Base-by-base conservation (phyloP, 768 basidiomycete genomes). In the Boletellus ananiceps region DNA sequence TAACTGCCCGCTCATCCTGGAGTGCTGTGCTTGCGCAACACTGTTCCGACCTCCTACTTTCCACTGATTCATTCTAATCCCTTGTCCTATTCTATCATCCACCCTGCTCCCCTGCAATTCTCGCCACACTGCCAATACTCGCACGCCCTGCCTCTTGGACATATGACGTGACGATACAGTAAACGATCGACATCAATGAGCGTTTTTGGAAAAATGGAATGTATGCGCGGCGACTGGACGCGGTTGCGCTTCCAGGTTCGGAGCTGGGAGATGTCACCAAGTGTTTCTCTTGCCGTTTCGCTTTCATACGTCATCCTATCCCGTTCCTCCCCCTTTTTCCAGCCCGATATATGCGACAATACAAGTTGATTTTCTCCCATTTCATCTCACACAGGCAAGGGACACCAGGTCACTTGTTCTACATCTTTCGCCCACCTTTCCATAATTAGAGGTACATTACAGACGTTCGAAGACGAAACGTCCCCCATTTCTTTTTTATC, bases 371-470 rank as follows among this genome's bases (percentile, higher is more conserved):
- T 40, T 13, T 11, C 18, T 11, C n/a, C 19, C 12, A 41, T 33
- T 15, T 18, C 35, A 38, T n/a, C 32, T 31, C 34, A 39, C 19
- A 32, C 36, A 39, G 23, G 19, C 25, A 25, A 23, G 18, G 23
- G 31, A 41, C n/a, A 23, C 9, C 32, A 49, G 46, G 38, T 57
- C 29, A 1, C 40, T 47, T 33, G 50, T n/a, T 25, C 11, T 9
- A 12, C 39, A 25, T 29, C 39, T 13, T 12, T n/a, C 5, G 32
- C 21, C 0, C 31, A 15, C 29, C 35, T 27, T 37, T 12, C 29
- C 29, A 16, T 36, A 16, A n/a, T 35, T 56, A 56, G 45, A 57
- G 49, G 42, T 47, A 47, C 31, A 16, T 27, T 44, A 57, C 31
- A 11, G 18, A 34, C 9, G 21, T 19, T 15, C 44, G 34, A 27